phyloP scores from a whole-genome alignment of 345 rosid species.

The Punica granatum region DNA sequence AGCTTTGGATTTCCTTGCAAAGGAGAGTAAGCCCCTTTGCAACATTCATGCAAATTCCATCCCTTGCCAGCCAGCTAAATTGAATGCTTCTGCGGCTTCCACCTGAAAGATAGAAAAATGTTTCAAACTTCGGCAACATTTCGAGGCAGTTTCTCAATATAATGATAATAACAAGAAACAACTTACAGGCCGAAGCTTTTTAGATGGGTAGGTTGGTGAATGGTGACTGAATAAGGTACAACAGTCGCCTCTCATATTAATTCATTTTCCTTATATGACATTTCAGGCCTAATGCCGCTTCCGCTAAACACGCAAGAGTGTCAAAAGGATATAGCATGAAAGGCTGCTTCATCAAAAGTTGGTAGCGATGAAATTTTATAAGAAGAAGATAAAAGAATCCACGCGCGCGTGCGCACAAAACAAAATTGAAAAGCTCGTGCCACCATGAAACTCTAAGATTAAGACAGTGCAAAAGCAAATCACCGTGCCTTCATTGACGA shows the following conservation, averaged over 20 bases:
- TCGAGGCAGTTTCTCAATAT: not conserved
- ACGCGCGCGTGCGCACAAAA: not conserved
- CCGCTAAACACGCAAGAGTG: not conserved
- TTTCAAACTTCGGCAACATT: not conserved
- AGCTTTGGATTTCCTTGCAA: constrained; percentile 55
- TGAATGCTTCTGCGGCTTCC: constrained; percentile 31
- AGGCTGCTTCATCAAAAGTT: not conserved
- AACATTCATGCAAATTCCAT: constrained; percentile 51
- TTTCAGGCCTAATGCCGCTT: not conserved
- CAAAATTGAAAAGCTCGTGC: not conserved
- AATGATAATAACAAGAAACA: not conserved
- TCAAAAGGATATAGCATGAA: not conserved
- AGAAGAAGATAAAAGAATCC: not conserved
- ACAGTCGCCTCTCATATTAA: not conserved
- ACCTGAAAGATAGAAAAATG: constrained; percentile 19
- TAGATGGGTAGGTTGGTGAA: not conserved
- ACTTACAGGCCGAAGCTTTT: not conserved
- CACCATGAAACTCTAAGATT: not conserved
- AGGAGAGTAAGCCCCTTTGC: constrained; percentile 64
- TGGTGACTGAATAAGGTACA: not conserved
- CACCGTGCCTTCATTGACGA: too few species aligned
- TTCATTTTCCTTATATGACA: not conserved
- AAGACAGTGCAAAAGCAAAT: too few species aligned
- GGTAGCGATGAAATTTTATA: not conserved
- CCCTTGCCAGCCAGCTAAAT: constrained; percentile 42